Percentiles rank a stretch among this genome's conserved stretches.
These are phyloP conservation scores for carrot (Daucus carota) DNA, from an alignment of 129 eudicot species.

Conservation along the genomic window DNA sequence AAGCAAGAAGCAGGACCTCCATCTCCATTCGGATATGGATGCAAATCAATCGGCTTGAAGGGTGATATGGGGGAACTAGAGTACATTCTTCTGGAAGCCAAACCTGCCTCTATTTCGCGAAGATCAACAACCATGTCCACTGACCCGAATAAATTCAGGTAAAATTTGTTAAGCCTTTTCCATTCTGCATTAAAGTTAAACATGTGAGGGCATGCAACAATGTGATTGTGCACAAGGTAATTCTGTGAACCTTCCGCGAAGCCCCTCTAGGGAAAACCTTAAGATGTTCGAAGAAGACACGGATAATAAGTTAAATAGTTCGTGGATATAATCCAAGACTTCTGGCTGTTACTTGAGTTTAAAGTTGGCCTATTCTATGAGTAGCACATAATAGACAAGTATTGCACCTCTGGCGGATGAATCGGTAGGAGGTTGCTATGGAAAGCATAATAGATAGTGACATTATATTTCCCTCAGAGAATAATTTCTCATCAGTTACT, in stretches of 20 bases:
- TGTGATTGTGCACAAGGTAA: not conserved
- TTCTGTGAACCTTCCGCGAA: not conserved
- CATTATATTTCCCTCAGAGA: not conserved
- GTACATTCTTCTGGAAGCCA: constrained; percentile 74
- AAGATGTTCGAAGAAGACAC: not conserved
- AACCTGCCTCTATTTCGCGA: constrained; percentile 21
- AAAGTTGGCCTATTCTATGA: constrained; percentile 3
- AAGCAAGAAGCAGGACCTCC: constrained; percentile 58
- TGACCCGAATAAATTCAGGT: constrained; percentile 74
- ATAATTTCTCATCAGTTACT: not conserved
- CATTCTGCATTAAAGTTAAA: not conserved
- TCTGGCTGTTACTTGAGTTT: not conserved
- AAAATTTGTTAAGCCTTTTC: not conserved
- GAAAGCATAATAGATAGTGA: not conserved
- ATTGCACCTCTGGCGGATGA: not conserved
- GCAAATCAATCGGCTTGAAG: constrained; percentile 63
- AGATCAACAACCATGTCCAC: constrained; percentile 27
- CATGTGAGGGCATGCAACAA: not conserved
- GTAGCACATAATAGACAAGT: constrained; percentile 5
- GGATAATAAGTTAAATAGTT: not conserved
- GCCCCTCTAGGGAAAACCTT: not conserved
- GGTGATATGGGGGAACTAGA: constrained; percentile 90
- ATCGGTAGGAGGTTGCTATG: constrained; percentile 9
- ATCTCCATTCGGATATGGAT: constrained; percentile 77
- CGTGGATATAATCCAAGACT: not conserved